Base-by-base conservation (phyloP, 768 basidiomycete genomes). In the Mycena metata region DNA sequence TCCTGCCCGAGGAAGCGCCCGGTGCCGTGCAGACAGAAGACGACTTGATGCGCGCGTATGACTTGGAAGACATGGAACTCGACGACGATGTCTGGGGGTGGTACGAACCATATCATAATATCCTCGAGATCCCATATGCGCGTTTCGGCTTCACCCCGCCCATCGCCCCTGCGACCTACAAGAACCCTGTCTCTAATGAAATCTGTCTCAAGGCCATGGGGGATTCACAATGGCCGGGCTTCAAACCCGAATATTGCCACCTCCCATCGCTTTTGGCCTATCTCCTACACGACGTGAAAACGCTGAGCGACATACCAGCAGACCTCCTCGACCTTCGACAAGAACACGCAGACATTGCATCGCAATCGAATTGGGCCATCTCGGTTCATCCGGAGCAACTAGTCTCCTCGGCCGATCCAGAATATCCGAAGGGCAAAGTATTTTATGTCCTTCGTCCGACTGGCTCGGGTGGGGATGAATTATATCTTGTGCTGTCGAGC, bases 271-370 rank as follows among this genome's bases (percentile, higher is more conserved):
- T 64, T 11, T 47, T 64, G n/a, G 23, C 51, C 10, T 42, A 16
- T n/a, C n/a, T n/a, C 16, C n/a, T 64, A 16, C 7, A 35, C 1
- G 17, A 0, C 10, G 33, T 54, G 12, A 30, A 47, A 36, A 46
- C 62, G 5, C 7, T 64, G 43, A 11, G 33, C 0, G 43, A 64
- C 17, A 36, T 64, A 36, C 62, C 62, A 6, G 11, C 3, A 5
- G 43, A 55, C 13, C 42, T 64, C 10, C 62, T 64, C 9, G 62
- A 64, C 19, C 54, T 64, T 30, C 42, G 62, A 17, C 62, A 64
- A 17, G 21, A 4, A 3, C 15, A 10, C 5, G 50, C 52, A 17
- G 62, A 64, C 3, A 64, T 64, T 42, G 46, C 30, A 16, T 3
- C 16, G 5, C 2, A 55, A 21, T 55, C 62, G 1, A 56, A 39